These are phyloP conservation scores for Eruca vesicaria DNA, from an alignment of 441 rosid genomes.

Conservation along the genomic window DNA sequence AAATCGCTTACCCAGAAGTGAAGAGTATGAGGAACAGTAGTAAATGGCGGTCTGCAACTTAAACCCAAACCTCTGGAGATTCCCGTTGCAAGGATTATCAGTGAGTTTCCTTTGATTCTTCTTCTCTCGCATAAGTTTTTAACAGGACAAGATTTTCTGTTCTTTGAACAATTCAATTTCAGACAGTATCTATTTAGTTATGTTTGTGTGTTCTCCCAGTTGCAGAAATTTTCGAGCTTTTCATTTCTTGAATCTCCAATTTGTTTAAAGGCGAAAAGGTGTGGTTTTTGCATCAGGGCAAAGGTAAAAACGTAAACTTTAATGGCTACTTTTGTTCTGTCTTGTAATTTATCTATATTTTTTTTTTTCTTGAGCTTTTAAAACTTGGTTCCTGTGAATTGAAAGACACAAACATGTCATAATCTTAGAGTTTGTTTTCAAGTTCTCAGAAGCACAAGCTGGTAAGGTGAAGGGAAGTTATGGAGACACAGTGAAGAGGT, in stretches of 20 bases:
- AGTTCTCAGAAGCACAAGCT: slow-evolving; percentile 35
- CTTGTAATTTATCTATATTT: background rate
- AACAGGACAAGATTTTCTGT: no score
- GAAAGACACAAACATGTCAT: slow-evolving; percentile 26
- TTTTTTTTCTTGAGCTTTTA: background rate
- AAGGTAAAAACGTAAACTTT: slow-evolving; percentile 30
- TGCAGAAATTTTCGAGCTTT: slow-evolving; percentile 17
- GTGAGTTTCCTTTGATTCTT: slow-evolving; percentile 2
- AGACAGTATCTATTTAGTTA: background rate
- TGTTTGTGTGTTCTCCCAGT: background rate
- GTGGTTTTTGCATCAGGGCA: slow-evolving; percentile 24
- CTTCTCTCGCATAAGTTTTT: background rate
- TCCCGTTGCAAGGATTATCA: slow-evolving; percentile 12
- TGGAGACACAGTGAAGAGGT: slow-evolving; percentile 38
- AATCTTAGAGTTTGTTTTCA: slow-evolving; percentile 15
- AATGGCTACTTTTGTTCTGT: background rate
- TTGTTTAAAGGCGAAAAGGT: slow-evolving; percentile 21
- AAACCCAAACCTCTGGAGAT: background rate
- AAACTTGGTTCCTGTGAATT: background rate
- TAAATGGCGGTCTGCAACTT: slow-evolving; percentile 25
- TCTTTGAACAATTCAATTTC: background rate
- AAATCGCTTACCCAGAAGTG: background rate
- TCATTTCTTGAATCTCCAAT: slow-evolving; percentile 29
- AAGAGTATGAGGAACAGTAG: background rate
- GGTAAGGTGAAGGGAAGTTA: slow-evolving; percentile 24